A percentile compares a stretch with the other conserved stretches of the same genome.
phyloP scores from a whole-genome alignment of 805 yeast genomes.

The Spathaspora hagerdaliae region DNA sequence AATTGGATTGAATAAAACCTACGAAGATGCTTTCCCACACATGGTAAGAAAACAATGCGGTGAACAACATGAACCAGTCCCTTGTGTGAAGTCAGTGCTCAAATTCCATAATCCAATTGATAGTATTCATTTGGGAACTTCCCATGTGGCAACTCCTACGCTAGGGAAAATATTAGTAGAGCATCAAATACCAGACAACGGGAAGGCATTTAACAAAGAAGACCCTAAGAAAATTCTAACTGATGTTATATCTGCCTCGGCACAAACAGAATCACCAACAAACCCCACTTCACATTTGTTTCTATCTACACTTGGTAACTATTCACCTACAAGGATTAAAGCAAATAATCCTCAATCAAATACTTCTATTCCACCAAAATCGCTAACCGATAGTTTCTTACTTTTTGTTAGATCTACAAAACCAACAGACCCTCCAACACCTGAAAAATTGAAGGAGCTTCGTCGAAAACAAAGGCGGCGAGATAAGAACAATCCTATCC shows the following conservation, averaged over 20 bases:
- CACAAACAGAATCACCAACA: not conserved
- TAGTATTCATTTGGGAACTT: slow-evolving; percentile 15
- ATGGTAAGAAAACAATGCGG: slow-evolving; percentile 3
- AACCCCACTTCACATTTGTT: not conserved
- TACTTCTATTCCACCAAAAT: slow-evolving; percentile 8
- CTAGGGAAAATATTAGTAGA: slow-evolving; percentile 23
- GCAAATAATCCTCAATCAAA: not conserved
- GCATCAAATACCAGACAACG: slow-evolving; percentile 8
- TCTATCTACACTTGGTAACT: not conserved
- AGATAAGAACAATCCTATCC: slow-evolving; percentile 16
- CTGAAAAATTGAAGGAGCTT: slow-evolving; percentile 10
- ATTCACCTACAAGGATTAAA: not conserved
- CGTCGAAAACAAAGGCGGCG: slow-evolving; percentile 6
- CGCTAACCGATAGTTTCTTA: slow-evolving; percentile 26
- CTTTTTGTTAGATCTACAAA: slow-evolving; percentile 3
- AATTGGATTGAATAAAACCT: slow-evolving; percentile 19
- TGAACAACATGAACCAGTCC: not conserved
- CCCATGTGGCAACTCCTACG: slow-evolving; percentile 23
- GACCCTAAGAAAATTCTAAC: slow-evolving; percentile 10
- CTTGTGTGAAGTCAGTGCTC: slow-evolving; percentile 9
- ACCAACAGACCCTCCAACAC: slow-evolving; percentile 8
- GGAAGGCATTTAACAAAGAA: slow-evolving; percentile 3
- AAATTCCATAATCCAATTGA: slow-evolving; percentile 36
- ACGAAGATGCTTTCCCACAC: slow-evolving; percentile 22
- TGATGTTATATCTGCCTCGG: slow-evolving; percentile 4